phyloP scores from a whole-genome alignment of 1,284 basidiomycete genomes.

The Vanrija sp. region DNA sequence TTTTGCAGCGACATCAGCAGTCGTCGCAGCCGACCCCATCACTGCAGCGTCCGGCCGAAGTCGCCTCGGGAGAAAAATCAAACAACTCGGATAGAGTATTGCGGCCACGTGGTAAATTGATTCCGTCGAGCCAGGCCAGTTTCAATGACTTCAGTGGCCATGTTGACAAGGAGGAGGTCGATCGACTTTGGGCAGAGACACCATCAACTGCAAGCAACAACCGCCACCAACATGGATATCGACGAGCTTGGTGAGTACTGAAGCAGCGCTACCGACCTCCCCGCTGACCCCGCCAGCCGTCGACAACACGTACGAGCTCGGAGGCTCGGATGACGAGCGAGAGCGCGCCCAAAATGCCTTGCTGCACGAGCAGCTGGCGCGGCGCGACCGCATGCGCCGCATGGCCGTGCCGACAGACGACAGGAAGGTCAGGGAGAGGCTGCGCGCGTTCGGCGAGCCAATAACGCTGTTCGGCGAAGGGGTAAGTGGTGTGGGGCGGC shows the following conservation, averaged over 20 bases:
- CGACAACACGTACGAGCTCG: conserved; percentile 47
- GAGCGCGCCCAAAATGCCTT: conserved; percentile 60
- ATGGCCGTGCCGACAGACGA: conserved; percentile 98
- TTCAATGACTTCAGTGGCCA: neutral
- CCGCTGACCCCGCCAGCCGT: conserved; percentile 19
- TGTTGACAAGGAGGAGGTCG: neutral
- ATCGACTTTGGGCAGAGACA: neutral
- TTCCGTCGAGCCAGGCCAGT: too few species aligned
- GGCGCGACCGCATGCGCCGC: conserved; percentile 87
- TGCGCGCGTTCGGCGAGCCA: conserved; percentile 91
- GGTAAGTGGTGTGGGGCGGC: conserved; percentile 54
- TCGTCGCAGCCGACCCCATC: neutral
- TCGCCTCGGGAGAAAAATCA: neutral
- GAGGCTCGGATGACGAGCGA: conserved; percentile 48
- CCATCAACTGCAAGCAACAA: neutral
- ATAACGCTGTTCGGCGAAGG: conserved; percentile 97
- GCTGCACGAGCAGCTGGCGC: conserved; percentile 84
- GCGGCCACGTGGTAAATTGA: neutral
- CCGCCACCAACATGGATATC: conserved; percentile 26
- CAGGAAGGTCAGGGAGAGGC: conserved; percentile 76
- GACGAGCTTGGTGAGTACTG: conserved; percentile 38
- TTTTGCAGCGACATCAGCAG: neutral
- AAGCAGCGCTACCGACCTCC: neutral
- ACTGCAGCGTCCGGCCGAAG: neutral
- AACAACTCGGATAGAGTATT: neutral